phyloP scores from a whole-genome alignment of 768 basidiomycete species.

The Lactarius sanguifluus region DNA sequence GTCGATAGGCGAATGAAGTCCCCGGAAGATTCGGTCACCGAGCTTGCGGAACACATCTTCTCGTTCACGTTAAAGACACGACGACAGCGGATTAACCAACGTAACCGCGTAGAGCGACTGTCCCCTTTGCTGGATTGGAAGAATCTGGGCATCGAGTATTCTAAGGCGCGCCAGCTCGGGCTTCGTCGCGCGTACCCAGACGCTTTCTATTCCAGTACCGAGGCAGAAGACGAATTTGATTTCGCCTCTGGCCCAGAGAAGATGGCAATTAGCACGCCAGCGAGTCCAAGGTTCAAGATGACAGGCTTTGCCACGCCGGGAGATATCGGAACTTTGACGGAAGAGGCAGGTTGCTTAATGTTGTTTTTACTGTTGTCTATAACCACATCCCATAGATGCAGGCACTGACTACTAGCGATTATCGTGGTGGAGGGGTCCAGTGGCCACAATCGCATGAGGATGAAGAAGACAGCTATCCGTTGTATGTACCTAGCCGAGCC shows the following conservation, averaged over 20 bases:
- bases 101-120: constrained; percentile 94
- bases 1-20: constrained; percentile 88
- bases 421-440: constrained; percentile 53
- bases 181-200: constrained; percentile 94
- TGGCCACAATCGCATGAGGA: constrained; percentile 67
- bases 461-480: constrained; percentile 89
- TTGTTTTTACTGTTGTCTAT: neutral
- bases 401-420: constrained; percentile 81
- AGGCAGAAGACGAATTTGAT: constrained; percentile 52
- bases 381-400: constrained; percentile 64
- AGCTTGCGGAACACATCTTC: constrained; percentile 75
- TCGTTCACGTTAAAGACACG: constrained; percentile 78
- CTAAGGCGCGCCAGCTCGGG: constrained; percentile 90
- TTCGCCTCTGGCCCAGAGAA: constrained; percentile 67
- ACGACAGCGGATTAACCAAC: constrained; percentile 97
- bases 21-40: constrained; percentile 88
- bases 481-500: constrained; percentile 51
- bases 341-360: constrained; percentile 55
- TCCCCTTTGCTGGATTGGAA: constrained; percentile 97
- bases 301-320: constrained; percentile 87
- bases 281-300: constrained; percentile 77
- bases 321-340: constrained; percentile 86
- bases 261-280: constrained; percentile 77
- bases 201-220: constrained; percentile 71
- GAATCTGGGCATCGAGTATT: constrained; percentile 94